Evolutionary conservation across 352 stramenopile species (phyloP), one percentile per base, ranked within the genome.

Genomic region (Phytophthora aleatoria): DNA sequence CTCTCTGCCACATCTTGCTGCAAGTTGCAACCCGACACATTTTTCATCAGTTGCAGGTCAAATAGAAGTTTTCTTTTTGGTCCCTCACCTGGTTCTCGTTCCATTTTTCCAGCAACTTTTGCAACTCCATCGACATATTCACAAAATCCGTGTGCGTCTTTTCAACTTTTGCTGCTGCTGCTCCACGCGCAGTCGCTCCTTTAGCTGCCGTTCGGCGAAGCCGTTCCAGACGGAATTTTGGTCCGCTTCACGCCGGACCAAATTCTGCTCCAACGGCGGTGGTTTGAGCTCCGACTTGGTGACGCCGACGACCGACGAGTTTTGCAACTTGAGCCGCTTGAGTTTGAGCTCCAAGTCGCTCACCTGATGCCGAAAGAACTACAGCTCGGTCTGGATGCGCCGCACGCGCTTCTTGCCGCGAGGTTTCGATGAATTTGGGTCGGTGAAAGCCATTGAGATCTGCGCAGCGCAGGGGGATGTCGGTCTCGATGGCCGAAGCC

Each of bases 261-360:
- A 20, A 55, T 49, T 61, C 33, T 38, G 33, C 33, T 67, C 20
- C 20, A 20, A 20, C 20, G 20, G 20, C 20, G 20, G 28, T 67
- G 50, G 28, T 30, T 24, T 12, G 26, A 52, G 33, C 24, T 16
- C 4, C 20, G 20, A 20, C 20, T 15, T n/a, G 33, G 33, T 9
- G 12, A 38, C 33, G 8, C 2, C 33, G 6, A 13, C 8, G 3
- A 20, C 3, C 1, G 30, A 41, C 38, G 6, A 10, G 53, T 24
- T 52, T 12, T 62, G 44, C 45, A 64, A 31, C 39, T 67, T 67
- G 20, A 72, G 38, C 10, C 45, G 58, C 58, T 59, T 64, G 36
- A 80, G 49, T 39, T 64, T 68, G 12, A 68, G 49, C 58, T 83
- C 68, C 42, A 83, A 50, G 10, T 78, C 64, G 39, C 49, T 28